Base-by-base conservation (phyloP, 768 basidiomycete genomes). In the Asterophora lycoperdoides region DNA sequence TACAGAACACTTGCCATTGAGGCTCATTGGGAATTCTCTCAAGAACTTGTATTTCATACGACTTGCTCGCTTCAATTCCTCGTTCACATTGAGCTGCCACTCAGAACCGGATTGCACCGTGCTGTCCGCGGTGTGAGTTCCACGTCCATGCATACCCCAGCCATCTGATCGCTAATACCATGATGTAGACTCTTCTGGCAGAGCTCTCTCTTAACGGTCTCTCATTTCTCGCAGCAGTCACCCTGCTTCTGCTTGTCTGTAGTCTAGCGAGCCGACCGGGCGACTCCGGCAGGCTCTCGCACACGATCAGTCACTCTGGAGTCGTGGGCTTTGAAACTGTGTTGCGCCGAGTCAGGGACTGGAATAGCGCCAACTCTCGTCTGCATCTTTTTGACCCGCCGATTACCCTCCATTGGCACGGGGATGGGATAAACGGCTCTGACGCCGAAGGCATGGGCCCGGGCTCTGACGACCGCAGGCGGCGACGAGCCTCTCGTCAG, bases 381-480 rank as follows among this genome's bases (percentile, higher is more conserved):
- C 52, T 59, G 39, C 64, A 67, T 28, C 52, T 60, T 32, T 68
- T 67, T 45, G 60, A 68, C 28, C 51, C 56, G 14, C 49, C 62
- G 23, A 50, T 64, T 30, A 45, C 60, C 33, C 41, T 57, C 6
- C 53, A 55, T 38, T n/a, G n/a, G n/a, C n/a, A n/a, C n/a, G 46
- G 54, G 32, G 60, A 64, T 17, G 48, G 59, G 5, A 61, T 62
- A 58, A 73, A 75, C 23, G 77, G 81, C 54, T 74, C 73, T 7
- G 79, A 83, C 43, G 88, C 89, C 59, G 87, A 89, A 64, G 87
- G 87, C 19, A 87, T 90, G 84, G 88, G 88, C 1, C n/a, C n/a
- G n/a, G 86, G 85, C 48, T 83, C 82, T 23, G 87, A 88, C 57
- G 59, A 60, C n/a, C 34, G 67, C 61, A 20, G 55, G 62, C 44